Base-by-base conservation (phyloP, 139 green algal species). In the Chlorella sp. region DNA sequence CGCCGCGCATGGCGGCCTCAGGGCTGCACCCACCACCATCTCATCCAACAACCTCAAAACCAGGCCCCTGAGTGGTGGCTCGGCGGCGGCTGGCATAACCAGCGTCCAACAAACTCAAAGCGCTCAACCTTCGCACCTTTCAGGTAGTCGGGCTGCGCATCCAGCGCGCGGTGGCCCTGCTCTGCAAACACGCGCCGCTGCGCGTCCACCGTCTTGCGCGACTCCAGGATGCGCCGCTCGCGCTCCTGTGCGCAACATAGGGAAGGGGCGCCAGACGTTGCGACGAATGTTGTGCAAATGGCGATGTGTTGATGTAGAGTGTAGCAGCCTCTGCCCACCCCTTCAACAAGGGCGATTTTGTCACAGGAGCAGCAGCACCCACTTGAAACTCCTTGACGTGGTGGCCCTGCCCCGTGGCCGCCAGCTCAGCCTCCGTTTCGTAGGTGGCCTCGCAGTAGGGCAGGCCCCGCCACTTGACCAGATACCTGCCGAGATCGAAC, bases 381-480 rank as follows among this genome's bases (percentile, higher is more conserved):
- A 88, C 88, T 83, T 89, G 64, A 84, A 89, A 97, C 76, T 92
- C 88, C 41, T 92, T 84, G 14, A 97, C 82, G 34, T 78, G 67
- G 13, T 87, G 74, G 62, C 89, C 85, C 30, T 72, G 84, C 75
- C 88, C 89, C 26, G 44, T 36, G 69, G 74, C 76, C 32, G 68
- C 34, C 36, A 97, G 86, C 13, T 93, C 87, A 13, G 88, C 79
- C 17, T 43, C 69, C 8, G 76, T 77, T 91, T 99, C 96, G 93
- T 94, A 99, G 1, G 96, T 99, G 85, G 84, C 92, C 84, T 99
- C 95, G 6, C 82, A 88, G 88, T 99, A 99, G 0, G 95, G 94
- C 85, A 99, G 90, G 14, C 94, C 97, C 82, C 92, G 85, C 96
- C 96, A 99, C 89, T 99, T 98, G 78, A 95, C 89, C 65, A 98